Percentiles rank a stretch among this genome's conserved stretches.
Evolutionary conservation across 2,329 filamentous ascomycete species (phyloP).

Genomic region (Arthroderma uncinatum): DNA sequence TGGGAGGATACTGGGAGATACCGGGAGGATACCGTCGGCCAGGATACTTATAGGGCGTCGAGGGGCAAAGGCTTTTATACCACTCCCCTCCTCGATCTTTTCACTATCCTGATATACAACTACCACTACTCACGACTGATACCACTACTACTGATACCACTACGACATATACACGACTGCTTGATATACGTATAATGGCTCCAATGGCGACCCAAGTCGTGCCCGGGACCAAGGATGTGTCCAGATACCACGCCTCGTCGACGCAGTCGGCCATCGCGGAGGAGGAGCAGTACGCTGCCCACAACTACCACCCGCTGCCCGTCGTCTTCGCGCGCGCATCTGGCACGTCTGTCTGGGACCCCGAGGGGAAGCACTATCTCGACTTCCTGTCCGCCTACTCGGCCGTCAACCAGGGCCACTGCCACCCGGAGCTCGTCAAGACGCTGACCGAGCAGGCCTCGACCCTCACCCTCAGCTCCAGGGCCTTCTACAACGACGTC

Average conservation of each 20-base stretch:
- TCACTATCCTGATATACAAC: no score
- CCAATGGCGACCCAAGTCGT: not conserved
- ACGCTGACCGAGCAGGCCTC: constrained; percentile 80
- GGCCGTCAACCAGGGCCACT: constrained; percentile 96
- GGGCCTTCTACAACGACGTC: constrained; percentile 96
- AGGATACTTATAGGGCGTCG: not conserved
- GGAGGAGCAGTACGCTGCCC: constrained; percentile 78
- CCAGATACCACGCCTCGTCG: constrained; percentile 61
- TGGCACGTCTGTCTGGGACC: constrained; percentile 90
- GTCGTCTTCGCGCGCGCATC: constrained; percentile 81
- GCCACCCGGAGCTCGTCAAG: constrained; percentile 90
- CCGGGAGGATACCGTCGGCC: not conserved
- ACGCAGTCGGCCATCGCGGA: constrained; percentile 66
- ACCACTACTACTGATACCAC: not conserved
- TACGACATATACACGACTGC: not conserved
- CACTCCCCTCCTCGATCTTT: no score
- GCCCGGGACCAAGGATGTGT: constrained; percentile 14
- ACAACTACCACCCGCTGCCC: constrained; percentile 97
- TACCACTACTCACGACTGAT: not conserved
- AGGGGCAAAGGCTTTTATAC: no score
- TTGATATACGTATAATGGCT: not conserved
- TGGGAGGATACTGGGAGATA: not conserved
- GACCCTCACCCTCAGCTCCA: constrained; percentile 79
- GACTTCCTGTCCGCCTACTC: constrained; percentile 98
- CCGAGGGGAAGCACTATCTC: constrained; percentile 87